A percentile compares a stretch with the other conserved stretches of the same genome.
Evolutionary conservation across 495 filamentous ascomycete genomes (phyloP).

Genomic region (Penicillium canariense): DNA sequence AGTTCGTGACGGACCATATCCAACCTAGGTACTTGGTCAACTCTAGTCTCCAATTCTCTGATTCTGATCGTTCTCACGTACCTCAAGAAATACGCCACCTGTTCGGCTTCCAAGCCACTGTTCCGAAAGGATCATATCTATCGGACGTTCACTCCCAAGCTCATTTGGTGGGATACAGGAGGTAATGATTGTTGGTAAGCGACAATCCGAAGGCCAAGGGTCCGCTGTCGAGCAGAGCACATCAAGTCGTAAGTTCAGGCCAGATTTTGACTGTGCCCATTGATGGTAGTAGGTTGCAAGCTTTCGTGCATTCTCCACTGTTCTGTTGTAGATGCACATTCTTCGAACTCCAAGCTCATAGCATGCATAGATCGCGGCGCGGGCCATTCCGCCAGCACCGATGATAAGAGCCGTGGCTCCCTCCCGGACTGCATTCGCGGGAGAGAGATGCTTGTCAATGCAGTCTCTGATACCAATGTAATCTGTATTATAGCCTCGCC

Average conservation of each 20-base stretch:
- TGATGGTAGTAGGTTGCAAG: constrained; percentile 40
- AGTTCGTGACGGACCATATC: constrained; percentile 37
- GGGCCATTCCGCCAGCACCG: constrained; percentile 62
- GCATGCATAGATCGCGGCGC: constrained; percentile 62
- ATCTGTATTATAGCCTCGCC: constrained; percentile 63
- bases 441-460: constrained; percentile 54
- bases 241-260: constrained; percentile 45
- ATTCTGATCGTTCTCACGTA: constrained; percentile 20
- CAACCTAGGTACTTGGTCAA: constrained; percentile 54
- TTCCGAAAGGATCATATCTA: constrained; percentile 60
- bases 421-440: constrained; percentile 41
- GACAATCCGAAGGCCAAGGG: constrained; percentile 49
- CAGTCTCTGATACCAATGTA: constrained; percentile 62
- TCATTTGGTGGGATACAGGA: constrained; percentile 64
- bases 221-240: constrained; percentile 45
- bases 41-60: neutral
- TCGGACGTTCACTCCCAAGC: constrained; percentile 50
- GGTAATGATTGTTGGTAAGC: constrained; percentile 64
- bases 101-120: constrained; percentile 72
- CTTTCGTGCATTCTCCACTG: constrained; percentile 54
- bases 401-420: constrained; percentile 52
- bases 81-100: constrained; percentile 69
- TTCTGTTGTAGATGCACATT: constrained; percentile 63
- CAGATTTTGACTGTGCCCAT: constrained; percentile 19
- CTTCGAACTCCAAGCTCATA: constrained; percentile 52